Base-by-base conservation (phyloP, 208 protist genomes). In the Acanthamoeba triangularis region DNA sequence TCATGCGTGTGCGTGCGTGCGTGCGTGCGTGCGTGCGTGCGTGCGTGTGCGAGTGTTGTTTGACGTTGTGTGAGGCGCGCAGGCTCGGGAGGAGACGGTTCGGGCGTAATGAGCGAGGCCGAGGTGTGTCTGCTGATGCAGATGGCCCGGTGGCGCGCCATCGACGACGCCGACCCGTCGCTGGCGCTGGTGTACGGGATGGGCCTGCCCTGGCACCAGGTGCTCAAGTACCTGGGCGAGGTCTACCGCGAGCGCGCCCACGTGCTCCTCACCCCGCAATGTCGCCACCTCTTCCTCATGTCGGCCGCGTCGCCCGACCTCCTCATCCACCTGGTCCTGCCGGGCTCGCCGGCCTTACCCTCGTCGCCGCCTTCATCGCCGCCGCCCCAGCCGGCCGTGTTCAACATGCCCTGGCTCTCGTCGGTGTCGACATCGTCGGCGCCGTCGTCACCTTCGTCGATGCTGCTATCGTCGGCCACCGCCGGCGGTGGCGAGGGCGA, bases 161-260 rank as follows among this genome's bases (percentile, higher is more conserved):
- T 93, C 25, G 87, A 93, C 23, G 87, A 93, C 28, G 37, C 30
- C 25, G 87, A 93, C 30, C 87, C 87, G 28, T 93, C 87, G 35
- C 61, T 93, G 25, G 44, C 63, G 23, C 14, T 47, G n/a, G 11
- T 93, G 28, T 93, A 74, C 23, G 20, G 30, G n/a, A 90, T 90
- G 82, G 30, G 35, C 14, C 30, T 90, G n/a, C 49, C 82, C 25
- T 90, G 82, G 82, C 14, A 23, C 20, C 52, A 54, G 28, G n/a
- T 90, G 5, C 33, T 63, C 47, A 61, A 90, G 82, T 63, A 90
- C 47, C 41, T 90, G 47, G 44, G 82, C 56, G 82, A 90, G 67
- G 78, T 87, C 47, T 87, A 87, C 78, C 35, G 25, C 30, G 49
- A 87, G 78, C 35, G 78, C 28, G 13, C 67, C 25, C 67, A 41